Percentiles rank a stretch among this genome's conserved stretches.
These are phyloP conservation scores for Zalaria sp. DNA, from an alignment of 2,329 filamentous ascomycete species.

Conservation along the genomic window DNA sequence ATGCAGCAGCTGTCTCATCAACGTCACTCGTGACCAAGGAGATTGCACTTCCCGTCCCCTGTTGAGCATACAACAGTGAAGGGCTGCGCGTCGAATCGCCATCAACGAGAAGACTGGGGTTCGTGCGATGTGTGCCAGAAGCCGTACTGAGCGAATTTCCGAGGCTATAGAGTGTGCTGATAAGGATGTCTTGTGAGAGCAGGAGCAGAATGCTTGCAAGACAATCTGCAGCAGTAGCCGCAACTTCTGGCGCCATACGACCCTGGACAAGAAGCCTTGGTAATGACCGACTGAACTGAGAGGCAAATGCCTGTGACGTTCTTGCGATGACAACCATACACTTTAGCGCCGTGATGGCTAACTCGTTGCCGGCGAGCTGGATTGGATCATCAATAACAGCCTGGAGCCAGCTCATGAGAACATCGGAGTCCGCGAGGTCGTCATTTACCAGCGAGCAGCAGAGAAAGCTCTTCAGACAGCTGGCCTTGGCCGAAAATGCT, in stretches of 20 bases:
- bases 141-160: constrained; percentile 83
- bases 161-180: constrained; percentile 91
- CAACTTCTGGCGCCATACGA: constrained; percentile 52
- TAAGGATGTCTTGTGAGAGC: constrained; percentile 82
- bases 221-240: constrained; percentile 68
- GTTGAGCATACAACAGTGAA: constrained; percentile 14
- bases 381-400: constrained; percentile 62
- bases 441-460: constrained; percentile 76
- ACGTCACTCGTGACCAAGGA: constrained; percentile 63
- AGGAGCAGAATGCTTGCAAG: constrained; percentile 68
- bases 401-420: constrained; percentile 74
- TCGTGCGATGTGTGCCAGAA: constrained; percentile 36
- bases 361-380: constrained; percentile 66
- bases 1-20: constrained; percentile 63
- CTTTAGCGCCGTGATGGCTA: constrained; percentile 68
- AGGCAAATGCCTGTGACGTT: constrained; percentile 57
- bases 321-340: constrained; percentile 71
- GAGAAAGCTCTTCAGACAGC: constrained; percentile 67
- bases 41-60: constrained; percentile 51
- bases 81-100: constrained; percentile 19
- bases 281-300: constrained; percentile 62
- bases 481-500: constrained; percentile 73
- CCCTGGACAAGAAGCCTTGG: constrained; percentile 82
- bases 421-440: constrained; percentile 63
- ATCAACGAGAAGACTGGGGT: constrained; percentile 32